These are phyloP conservation scores for Lentinula detonsa DNA, from an alignment of 768 basidiomycete species.

Conservation along the genomic window DNA sequence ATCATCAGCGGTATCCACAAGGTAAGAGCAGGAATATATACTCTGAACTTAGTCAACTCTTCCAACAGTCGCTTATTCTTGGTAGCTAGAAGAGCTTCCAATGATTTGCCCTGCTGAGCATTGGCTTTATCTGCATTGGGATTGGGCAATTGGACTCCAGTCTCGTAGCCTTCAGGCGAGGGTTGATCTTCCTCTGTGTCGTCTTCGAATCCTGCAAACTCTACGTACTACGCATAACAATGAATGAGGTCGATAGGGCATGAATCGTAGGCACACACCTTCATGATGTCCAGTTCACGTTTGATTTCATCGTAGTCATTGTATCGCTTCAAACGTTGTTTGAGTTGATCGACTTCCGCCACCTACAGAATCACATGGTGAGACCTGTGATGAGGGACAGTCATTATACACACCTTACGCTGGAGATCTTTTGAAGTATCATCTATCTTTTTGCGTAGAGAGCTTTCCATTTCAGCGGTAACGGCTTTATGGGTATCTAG, in stretches of 20 bases:
- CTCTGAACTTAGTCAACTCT: slow-evolving; percentile 87
- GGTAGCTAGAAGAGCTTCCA: slow-evolving; percentile 85
- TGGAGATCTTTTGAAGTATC: slow-evolving; percentile 56
- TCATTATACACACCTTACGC: slow-evolving; percentile 38
- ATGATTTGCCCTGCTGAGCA: slow-evolving; percentile 67
- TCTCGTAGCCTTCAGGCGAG: slow-evolving; percentile 32
- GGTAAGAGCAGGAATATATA: slow-evolving; percentile 23
- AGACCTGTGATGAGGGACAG: neutral
- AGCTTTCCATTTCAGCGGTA: slow-evolving; percentile 40
- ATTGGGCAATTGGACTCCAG: slow-evolving; percentile 71
- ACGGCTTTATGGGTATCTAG: slow-evolving; percentile 55
- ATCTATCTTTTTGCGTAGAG: slow-evolving; percentile 47
- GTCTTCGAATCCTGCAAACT: slow-evolving; percentile 84
- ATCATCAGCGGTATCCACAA: neutral
- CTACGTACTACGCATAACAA: slow-evolving; percentile 66
- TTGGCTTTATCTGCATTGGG: slow-evolving; percentile 87
- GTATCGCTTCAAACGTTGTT: slow-evolving; percentile 63
- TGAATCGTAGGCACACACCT: slow-evolving; percentile 46
- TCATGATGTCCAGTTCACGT: slow-evolving; percentile 97
- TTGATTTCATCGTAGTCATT: slow-evolving; percentile 96
- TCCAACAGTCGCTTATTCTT: slow-evolving; percentile 94
- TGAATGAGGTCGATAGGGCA: neutral
- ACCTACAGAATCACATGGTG: slow-evolving; percentile 27
- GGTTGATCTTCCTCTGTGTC: slow-evolving; percentile 53
- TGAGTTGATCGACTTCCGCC: slow-evolving; percentile 64